A percentile compares a stretch with the other conserved stretches of the same genome.
phyloP scores from a whole-genome alignment of 352 stramenopile species.

The Phytophthora cryptogea region DNA sequence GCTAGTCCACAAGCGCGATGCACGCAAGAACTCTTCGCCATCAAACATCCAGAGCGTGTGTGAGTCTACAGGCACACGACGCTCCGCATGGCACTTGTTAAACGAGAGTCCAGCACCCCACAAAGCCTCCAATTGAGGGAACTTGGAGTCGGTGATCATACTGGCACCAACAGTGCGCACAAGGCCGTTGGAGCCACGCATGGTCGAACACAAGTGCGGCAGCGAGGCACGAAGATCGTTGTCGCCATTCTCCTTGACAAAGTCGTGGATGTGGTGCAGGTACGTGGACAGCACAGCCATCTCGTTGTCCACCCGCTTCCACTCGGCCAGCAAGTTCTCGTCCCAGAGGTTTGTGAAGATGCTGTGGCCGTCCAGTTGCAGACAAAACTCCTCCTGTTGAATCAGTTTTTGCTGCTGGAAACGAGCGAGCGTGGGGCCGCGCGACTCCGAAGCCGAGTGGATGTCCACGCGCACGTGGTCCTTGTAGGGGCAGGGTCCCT shows the following conservation, averaged over 20 bases:
- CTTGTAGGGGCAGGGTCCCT: conserved; percentile 67
- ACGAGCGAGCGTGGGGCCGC: conserved; percentile 77
- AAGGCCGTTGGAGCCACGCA: conserved; percentile 61
- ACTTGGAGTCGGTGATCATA: conserved; percentile 78
- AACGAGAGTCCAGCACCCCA: conserved; percentile 86
- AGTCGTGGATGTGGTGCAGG: conserved; percentile 83
- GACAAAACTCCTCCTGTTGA: conserved; percentile 78
- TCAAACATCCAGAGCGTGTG: conserved; percentile 86
- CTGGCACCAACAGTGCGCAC: conserved; percentile 80
- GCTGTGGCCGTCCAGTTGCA: conserved; percentile 84
- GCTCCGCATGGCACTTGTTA: conserved; percentile 85
- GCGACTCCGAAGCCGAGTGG: conserved; percentile 66
- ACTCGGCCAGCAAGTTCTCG: conserved; percentile 71
- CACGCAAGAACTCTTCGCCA: conserved; percentile 70
- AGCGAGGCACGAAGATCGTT: conserved; percentile 65
- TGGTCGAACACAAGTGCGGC: conserved; percentile 79
- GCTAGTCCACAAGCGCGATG: conserved; percentile 63
- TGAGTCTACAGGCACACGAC: conserved; percentile 70
- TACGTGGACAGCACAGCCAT: conserved; percentile 87
- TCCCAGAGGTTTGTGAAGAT: conserved; percentile 90
- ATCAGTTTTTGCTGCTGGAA: conserved; percentile 84
- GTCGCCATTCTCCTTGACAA: conserved; percentile 78
- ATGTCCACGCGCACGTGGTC: conserved; percentile 79
- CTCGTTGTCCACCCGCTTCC: conserved; percentile 77
- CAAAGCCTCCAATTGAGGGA: conserved; percentile 70